A percentile compares a stretch with the other conserved stretches of the same genome.
Evolutionary conservation across 768 basidiomycete genomes (phyloP).

Genomic region (Podaxis carcinomalis): DNA sequence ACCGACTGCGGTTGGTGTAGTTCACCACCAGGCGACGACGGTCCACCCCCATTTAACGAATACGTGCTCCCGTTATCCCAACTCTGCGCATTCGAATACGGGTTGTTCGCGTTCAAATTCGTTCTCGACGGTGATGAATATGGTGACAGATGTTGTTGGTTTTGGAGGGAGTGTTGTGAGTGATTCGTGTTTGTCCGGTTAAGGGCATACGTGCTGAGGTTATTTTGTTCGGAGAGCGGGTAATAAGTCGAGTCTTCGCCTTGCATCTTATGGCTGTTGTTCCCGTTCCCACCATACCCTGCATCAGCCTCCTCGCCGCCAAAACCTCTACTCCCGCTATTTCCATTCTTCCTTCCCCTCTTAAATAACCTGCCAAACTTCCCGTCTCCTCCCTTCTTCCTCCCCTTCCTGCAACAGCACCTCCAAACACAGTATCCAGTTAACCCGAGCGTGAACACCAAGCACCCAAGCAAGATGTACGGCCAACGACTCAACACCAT

Average conservation of each 20-base stretch:
- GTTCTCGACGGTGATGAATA: not conserved
- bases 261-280: not conserved
- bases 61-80: conserved; percentile 3
- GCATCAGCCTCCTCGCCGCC: not conserved
- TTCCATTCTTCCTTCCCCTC: conserved; percentile 6
- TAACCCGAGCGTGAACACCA: conserved; percentile 43
- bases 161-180: not conserved
- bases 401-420: conserved; percentile 47
- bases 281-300: not conserved
- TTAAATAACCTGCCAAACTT: conserved; percentile 10
- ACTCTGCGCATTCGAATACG: not conserved
- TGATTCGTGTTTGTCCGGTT: conserved; percentile 1
- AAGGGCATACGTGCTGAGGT: conserved; percentile 1
- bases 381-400: conserved; percentile 15
- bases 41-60: not conserved
- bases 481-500: conserved; percentile 69
- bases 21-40: not conserved
- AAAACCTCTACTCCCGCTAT: not conserved
- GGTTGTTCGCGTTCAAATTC: not conserved
- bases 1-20: not conserved
- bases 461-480: conserved; percentile 60
- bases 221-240: not conserved
- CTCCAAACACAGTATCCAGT: conserved; percentile 51
- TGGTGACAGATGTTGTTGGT: not conserved
- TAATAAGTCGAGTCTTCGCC: conserved; percentile 9